Evolutionary conservation across 208 protist genomes (phyloP).

Genomic region (Leishmania amazonensis): DNA sequence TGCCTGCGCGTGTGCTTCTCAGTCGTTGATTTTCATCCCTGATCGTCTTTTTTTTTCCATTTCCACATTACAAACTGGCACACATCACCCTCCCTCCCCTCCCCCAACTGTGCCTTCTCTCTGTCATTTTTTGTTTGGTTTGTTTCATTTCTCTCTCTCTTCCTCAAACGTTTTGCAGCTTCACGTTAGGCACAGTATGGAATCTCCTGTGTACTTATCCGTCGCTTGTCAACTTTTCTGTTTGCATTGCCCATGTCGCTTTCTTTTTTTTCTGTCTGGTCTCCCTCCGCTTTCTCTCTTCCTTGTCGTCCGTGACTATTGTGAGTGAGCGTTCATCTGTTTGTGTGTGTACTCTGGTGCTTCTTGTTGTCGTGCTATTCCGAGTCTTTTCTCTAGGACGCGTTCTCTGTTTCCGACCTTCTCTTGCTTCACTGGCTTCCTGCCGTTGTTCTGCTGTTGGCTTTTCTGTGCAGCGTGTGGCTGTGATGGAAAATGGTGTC

Average conservation of each 20-base stretch:
- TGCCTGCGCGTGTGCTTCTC: background rate
- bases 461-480: background rate
- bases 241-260: background rate
- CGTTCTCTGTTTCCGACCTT: background rate
- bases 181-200: background rate
- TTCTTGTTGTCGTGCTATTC: background rate
- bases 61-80: background rate
- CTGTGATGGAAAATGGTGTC: background rate
- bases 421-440: background rate
- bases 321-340: background rate
- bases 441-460: background rate
- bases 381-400: background rate
- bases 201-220: conserved; percentile 2
- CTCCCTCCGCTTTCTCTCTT: background rate
- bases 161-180: background rate
- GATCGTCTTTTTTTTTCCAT: background rate
- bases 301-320: too few species aligned
- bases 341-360: background rate
- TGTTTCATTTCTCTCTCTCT: background rate
- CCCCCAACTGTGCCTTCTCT: background rate
- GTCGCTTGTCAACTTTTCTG: background rate
- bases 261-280: background rate
- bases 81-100: background rate
- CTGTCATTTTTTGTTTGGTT: background rate
- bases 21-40: too few species aligned